Evolutionary conservation across 257 asterid genomes (phyloP), one percentile per base, ranked within the genome.

Genomic region (Henckelia pumila): DNA sequence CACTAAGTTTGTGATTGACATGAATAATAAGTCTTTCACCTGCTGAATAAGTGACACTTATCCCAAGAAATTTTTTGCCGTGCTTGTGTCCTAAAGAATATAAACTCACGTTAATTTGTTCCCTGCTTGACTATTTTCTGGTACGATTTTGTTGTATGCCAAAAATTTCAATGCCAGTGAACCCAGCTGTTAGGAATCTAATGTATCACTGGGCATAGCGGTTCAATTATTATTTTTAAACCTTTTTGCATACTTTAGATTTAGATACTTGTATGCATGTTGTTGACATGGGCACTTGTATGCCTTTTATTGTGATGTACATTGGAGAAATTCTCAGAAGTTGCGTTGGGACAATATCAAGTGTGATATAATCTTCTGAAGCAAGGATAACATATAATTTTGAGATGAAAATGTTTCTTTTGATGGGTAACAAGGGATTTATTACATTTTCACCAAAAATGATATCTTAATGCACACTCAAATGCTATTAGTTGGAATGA

Each of bases 1-100:
- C 56, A 26, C n/a, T 30, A 33, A 37, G 61, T 64, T 50, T 65
- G 58, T 55, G 25, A 63, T 72, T 61, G 59, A n/a, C 64, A 40
- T 53, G 72, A 56, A 47, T 55, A 59, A 28, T 9, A 63, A 21
- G 26, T 52, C 29, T 37, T 37, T 56, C 64, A 60, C 56, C 35
- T 29, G 56, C 60, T 37, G 21, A 17, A 49, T 40, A 17, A 59
- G n/a, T 58, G 50, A 55, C 22, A 30, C 47, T 16, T 5, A 28
- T 67, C 67, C 32, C 1, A 17, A 8, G 53, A 33, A 25, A 59
- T 11, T 40, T 25, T 20, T 37, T 33, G 10, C 62, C 49, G 33
- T 50, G 49, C 47, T 33, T 26, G 53, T 71, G 20, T 32, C n/a
- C 59, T 70, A 8, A 29, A 17, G 24, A 37, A 30, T 30, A 5